These are phyloP conservation scores for Chalaropsis thielavioides DNA, from an alignment of 2,329 filamentous ascomycete species.

Conservation along the genomic window DNA sequence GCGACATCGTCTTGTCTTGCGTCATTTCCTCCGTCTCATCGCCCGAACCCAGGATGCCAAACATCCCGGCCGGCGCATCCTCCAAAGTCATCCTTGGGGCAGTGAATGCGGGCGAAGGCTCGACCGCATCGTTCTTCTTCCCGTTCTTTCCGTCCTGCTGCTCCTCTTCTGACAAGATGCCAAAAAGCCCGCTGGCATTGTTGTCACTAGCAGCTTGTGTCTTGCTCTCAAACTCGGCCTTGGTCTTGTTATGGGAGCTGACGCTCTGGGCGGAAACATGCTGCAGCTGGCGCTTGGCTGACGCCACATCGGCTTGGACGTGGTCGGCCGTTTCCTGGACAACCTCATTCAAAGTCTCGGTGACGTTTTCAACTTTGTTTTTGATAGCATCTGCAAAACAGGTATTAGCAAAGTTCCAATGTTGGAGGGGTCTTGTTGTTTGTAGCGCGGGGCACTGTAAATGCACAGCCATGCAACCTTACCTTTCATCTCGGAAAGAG, in stretches of 20 bases:
- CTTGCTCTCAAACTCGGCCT: background rate
- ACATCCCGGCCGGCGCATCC: constrained; percentile 1
- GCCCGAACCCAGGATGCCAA: constrained; percentile 10
- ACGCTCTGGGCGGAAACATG: background rate
- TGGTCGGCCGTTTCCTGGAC: constrained; percentile 8
- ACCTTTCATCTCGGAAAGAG: constrained; percentile 14
- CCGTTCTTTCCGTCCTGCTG: background rate
- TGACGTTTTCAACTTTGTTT: constrained; percentile 1
- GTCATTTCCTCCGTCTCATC: background rate
- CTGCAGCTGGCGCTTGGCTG: background rate
- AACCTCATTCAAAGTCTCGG: constrained; percentile 5
- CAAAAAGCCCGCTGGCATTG: constrained; percentile 10
- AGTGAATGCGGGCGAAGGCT: background rate
- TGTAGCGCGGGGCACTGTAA: too few species aligned
- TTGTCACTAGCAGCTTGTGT: background rate
- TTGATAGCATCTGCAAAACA: constrained; percentile 9
- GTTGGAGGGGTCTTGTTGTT: background rate
- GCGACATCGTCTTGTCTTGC: background rate
- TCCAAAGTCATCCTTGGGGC: background rate
- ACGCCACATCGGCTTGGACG: constrained; percentile 5
- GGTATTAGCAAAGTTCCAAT: background rate
- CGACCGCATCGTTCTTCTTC: background rate
- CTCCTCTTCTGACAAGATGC: constrained; percentile 1
- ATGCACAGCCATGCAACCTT: background rate
- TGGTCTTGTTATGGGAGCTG: background rate